Conservation (phyloP, 139 green algal species). For the Yamagishiella unicocca region DNA sequence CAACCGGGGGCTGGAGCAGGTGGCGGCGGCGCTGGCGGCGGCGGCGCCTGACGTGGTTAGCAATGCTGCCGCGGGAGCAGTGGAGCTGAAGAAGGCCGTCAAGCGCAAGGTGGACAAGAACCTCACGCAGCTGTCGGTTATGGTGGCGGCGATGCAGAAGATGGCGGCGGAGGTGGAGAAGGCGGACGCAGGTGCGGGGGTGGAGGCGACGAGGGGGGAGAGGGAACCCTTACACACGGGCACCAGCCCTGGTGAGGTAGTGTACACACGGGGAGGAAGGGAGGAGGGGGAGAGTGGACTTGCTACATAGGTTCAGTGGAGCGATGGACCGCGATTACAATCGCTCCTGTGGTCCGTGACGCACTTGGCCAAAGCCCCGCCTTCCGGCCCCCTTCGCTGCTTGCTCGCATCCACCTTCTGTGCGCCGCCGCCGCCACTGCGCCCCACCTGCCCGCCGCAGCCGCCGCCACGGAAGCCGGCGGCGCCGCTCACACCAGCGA, state of each 20-base stretch:
- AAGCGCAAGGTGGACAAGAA: neutral
- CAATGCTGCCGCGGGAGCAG: neutral
- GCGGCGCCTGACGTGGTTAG: neutral
- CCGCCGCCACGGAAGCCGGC: neutral
- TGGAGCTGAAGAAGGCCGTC: neutral
- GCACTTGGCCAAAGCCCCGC: too few species aligned
- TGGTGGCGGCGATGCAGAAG: neutral
- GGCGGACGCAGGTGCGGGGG: neutral
- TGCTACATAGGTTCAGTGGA: too few species aligned
- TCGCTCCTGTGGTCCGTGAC: too few species aligned
- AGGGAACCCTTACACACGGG: too few species aligned
- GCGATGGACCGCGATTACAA: too few species aligned
- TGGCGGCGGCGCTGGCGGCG: neutral
- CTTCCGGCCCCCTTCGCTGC: too few species aligned
- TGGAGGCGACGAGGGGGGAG: neutral
- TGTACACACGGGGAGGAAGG: neutral
- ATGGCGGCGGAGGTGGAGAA: neutral
- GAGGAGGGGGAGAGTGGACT: too few species aligned
- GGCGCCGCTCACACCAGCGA: constrained; percentile 12
- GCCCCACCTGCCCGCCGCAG: neutral
- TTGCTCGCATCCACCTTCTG: neutral
- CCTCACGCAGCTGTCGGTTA: neutral
- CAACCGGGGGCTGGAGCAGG: neutral
- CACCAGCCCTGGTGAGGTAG: neutral
- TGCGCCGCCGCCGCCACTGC: too few species aligned